Base-by-base conservation (phyloP, 2,329 filamentous ascomycete genomes). In the Claviceps sp. region DNA sequence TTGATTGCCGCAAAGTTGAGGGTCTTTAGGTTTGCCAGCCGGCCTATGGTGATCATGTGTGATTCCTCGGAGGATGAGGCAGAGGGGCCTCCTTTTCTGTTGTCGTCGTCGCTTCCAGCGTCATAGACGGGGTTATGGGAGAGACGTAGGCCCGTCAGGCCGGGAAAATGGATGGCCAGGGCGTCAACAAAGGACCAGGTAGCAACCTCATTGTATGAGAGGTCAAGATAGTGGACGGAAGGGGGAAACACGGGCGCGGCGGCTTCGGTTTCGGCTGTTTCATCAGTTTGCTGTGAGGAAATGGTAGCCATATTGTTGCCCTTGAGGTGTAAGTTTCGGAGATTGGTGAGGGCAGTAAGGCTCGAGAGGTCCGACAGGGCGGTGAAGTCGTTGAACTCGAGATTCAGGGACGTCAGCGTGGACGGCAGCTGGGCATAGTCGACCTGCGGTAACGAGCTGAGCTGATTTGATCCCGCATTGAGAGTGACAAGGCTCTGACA, bases 91-190 rank as follows among this genome's bases (percentile, higher is more conserved):
- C 2, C 22, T 16, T 22, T 44, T 42, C 8, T 67, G 51, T 69
- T 71, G 50, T 69, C 63, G n/a, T 61, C 72, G 48, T 60, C 63
- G 57, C 70, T 69, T 26, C 65, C 72, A 56, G 74, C 70, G 51
- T 83, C 73, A 67, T 88, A 94, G 22, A 97, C 75, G 4, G 91
- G 90, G 59, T 97, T 97, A 63, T 89, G 84, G 5, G 87, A 82
- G 55, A 95, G 80, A 16, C 90, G 85, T 41, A 98, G 77, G 37
- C 81, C 82, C 13, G 71, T 75, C 6, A 97, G 73, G 4, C 82
- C 80, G 0, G 93, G 91, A 58, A 95, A 88, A 53, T 80, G 70
- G 13, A 65, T 61, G 2, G 78, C 70, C 1, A 98, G 75, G 5
- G 72, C 64, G 60, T 95, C 82, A 57, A 95, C 73, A 63, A 94